Conservation (phyloP, 202 grass and related monocot genomes). For the Alloteropsis angusta region DNA sequence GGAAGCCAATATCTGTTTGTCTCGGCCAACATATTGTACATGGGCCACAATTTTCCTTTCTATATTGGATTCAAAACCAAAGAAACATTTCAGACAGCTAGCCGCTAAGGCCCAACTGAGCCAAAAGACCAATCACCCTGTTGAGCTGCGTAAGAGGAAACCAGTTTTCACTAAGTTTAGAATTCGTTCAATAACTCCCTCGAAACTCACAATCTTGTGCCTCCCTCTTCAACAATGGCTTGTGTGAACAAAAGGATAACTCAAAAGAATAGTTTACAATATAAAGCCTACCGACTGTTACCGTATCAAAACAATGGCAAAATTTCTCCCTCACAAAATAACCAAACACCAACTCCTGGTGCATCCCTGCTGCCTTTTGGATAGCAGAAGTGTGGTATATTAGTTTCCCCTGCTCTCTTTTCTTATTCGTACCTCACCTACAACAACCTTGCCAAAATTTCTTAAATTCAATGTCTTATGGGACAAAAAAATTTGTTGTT, state of each 20-base stretch:
- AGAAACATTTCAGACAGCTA: too few species aligned
- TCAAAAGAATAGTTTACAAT: not conserved
- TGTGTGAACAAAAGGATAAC: not conserved
- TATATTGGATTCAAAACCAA: too few species aligned
- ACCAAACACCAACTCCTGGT: not conserved
- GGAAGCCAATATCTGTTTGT: too few species aligned
- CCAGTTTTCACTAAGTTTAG: too few species aligned
- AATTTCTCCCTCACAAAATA: not conserved
- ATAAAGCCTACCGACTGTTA: not conserved
- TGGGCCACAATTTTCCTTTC: too few species aligned
- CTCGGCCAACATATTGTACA: too few species aligned
- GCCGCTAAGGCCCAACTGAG: too few species aligned
- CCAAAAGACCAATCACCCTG: too few species aligned
- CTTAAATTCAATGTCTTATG: not conserved
- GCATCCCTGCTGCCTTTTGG: not conserved
- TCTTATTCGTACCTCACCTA: constrained; percentile 21
- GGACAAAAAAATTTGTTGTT: not conserved
- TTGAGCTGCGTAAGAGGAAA: too few species aligned
- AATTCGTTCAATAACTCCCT: too few species aligned
- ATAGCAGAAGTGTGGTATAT: not conserved
- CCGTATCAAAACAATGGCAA: not conserved
- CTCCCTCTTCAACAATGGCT: not conserved
- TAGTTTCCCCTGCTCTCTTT: not conserved
- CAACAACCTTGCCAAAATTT: constrained; percentile 4
- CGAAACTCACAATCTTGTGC: too few species aligned